Evolutionary conservation across 352 stramenopile genomes (phyloP).

Genomic region (Pythium aquatile): DNA sequence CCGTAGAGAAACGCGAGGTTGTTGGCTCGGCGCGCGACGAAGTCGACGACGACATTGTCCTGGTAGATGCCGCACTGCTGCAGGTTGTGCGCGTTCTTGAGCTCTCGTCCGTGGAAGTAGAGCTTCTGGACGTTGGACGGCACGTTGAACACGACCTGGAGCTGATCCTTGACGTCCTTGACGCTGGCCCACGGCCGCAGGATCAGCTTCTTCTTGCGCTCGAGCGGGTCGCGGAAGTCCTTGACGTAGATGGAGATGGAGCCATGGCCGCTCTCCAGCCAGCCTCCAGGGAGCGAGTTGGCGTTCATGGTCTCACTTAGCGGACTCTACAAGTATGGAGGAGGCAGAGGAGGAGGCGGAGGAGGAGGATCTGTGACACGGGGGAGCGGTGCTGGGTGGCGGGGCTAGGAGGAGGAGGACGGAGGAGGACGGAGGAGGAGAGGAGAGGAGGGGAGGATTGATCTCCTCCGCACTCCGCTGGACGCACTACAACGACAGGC

Average conservation of each 20-base stretch:
- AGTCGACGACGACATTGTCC: conserved; percentile 75
- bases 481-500: not conserved
- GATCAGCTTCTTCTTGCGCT: conserved; percentile 83
- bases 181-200: conserved; percentile 74
- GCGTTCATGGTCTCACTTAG: conserved; percentile 38
- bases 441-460: not conserved
- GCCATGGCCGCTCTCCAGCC: conserved; percentile 75
- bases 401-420: not conserved
- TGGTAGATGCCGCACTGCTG: conserved; percentile 85
- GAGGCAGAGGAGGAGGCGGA: not conserved
- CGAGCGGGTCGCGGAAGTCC: conserved; percentile 78
- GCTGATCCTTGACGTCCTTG: conserved; percentile 86
- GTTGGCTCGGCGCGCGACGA: conserved; percentile 63
- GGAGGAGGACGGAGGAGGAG: conserved; percentile 3
- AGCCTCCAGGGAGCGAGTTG: conserved; percentile 69
- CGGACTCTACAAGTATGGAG: not conserved
- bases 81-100: conserved; percentile 82
- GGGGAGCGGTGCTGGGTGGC: not conserved
- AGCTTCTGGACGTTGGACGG: conserved; percentile 78
- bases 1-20: conserved; percentile 53
- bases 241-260: conserved; percentile 70
- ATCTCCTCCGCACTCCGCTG: not conserved
- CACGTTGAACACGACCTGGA: conserved; percentile 83
- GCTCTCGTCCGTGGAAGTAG: conserved; percentile 77
- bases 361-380: not conserved